Evolutionary conservation across 345 rosid genomes (phyloP).

Genomic region (Anacardium occidentale): DNA sequence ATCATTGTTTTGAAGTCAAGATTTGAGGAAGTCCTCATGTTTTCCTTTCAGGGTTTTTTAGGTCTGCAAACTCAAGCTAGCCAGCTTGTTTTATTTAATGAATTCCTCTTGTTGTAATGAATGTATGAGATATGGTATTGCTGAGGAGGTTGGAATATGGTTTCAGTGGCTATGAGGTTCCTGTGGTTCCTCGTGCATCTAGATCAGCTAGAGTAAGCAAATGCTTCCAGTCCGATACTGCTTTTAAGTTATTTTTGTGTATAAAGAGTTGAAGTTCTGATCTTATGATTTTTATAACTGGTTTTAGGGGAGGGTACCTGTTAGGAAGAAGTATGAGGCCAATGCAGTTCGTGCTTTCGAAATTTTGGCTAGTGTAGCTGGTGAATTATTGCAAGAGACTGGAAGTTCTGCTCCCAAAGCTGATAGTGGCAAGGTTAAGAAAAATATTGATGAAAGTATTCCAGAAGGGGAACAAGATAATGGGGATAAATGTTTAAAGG

Average conservation of each 20-base stretch:
- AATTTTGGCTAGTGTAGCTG: slow-evolving; percentile 35
- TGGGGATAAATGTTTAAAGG: neutral
- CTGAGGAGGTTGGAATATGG: slow-evolving; percentile 78
- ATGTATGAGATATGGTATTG: slow-evolving; percentile 65
- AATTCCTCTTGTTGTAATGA: slow-evolving; percentile 11
- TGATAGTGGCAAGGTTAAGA: neutral
- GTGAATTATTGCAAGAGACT: slow-evolving; percentile 25
- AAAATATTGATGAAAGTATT: neutral
- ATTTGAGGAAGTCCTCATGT: neutral
- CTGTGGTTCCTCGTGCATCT: slow-evolving; percentile 77
- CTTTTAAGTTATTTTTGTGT: slow-evolving; percentile 7
- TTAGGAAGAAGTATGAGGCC: slow-evolving; percentile 24
- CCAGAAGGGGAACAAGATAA: slow-evolving; percentile 5
- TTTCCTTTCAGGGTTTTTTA: neutral
- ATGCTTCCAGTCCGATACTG: neutral
- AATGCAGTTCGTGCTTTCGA: slow-evolving; percentile 26
- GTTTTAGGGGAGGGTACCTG: slow-evolving; percentile 26
- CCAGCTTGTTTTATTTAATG: slow-evolving; percentile 23
- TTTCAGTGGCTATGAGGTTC: slow-evolving; percentile 81
- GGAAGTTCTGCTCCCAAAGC: slow-evolving; percentile 18
- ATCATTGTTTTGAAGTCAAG: neutral
- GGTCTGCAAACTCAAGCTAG: slow-evolving; percentile 13
- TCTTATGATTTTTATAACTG: slow-evolving; percentile 9
- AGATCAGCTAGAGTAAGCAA: slow-evolving; percentile 77
- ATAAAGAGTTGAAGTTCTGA: neutral